phyloP scores from a whole-genome alignment of 192 early-diverging fungal species.

The Coemansia sp. region DNA sequence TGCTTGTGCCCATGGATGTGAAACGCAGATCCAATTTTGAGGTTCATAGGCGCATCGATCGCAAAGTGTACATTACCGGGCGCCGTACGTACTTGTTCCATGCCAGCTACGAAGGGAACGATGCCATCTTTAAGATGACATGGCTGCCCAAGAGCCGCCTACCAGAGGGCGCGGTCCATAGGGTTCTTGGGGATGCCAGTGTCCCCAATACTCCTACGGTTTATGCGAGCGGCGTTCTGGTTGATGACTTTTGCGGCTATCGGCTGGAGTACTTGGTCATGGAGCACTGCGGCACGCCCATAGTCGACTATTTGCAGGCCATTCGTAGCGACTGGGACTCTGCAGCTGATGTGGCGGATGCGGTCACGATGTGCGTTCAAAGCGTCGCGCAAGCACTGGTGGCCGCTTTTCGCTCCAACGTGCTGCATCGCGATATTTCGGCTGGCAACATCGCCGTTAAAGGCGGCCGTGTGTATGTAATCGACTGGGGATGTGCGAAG shows the following conservation, averaged over 20 bases:
- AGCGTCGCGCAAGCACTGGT: not conserved
- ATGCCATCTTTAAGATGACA: not conserved
- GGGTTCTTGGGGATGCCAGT: not conserved
- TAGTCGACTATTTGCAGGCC: not conserved
- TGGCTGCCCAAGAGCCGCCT: conserved; percentile 2
- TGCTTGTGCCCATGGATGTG: not conserved
- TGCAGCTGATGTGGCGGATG: not conserved
- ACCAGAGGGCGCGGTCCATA: conserved; percentile 22
- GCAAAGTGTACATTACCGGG: not conserved
- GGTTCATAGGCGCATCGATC: not conserved
- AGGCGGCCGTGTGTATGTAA: not conserved
- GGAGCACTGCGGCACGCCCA: not conserved
- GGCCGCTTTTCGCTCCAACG: not conserved
- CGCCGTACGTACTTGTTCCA: not conserved
- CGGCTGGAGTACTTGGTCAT: too few species aligned
- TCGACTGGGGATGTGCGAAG: conserved; percentile 18
- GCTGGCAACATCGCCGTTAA: conserved; percentile 6
- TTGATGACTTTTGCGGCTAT: too few species aligned
- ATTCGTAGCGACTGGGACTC: not conserved
- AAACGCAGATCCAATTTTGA: not conserved
- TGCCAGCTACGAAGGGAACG: not conserved
- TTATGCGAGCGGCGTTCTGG: not conserved
- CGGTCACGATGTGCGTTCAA: not conserved
- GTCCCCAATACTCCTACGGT: not conserved
- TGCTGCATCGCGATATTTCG: conserved; percentile 13